A percentile compares a stretch with the other conserved stretches of the same genome.
These are phyloP conservation scores for Agastache rugosa DNA, from an alignment of 257 asterid genomes.

Conservation along the genomic window DNA sequence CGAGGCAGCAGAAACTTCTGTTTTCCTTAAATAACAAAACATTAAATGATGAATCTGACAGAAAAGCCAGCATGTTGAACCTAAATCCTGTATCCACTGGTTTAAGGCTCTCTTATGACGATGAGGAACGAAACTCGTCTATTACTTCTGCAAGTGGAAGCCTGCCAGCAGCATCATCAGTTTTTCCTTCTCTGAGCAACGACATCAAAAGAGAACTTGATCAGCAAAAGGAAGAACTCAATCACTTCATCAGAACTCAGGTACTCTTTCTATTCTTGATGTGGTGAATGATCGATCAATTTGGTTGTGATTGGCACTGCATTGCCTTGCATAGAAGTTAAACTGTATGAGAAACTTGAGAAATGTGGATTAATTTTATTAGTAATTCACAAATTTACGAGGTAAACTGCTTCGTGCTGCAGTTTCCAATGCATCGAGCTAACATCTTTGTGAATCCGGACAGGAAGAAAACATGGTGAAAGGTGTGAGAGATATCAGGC, in stretches of 20 bases:
- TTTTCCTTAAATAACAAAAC: constrained; percentile 55
- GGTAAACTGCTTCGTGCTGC: constrained; percentile 1
- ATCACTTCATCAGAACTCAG: constrained; percentile 70
- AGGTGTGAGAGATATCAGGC: constrained; percentile 68
- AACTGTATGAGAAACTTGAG: not conserved
- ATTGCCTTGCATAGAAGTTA: not conserved
- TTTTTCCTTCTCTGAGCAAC: constrained; percentile 52
- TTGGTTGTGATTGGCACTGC: not conserved
- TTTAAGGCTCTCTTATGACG: constrained; percentile 80
- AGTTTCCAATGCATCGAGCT: constrained; percentile 7
- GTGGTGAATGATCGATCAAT: not conserved
- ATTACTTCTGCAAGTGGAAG: constrained; percentile 72
- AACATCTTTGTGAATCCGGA: constrained; percentile 27
- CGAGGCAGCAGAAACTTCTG: constrained; percentile 61
- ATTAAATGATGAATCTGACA: constrained; percentile 57
- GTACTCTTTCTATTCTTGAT: constrained; percentile 41
- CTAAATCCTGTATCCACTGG: constrained; percentile 86
- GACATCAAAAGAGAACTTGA: constrained; percentile 66
- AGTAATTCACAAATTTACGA: not conserved
- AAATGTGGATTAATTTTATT: not conserved
- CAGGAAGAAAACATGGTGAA: constrained; percentile 73
- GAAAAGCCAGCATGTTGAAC: constrained; percentile 45
- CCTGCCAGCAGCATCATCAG: constrained; percentile 56
- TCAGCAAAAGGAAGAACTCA: constrained; percentile 70
- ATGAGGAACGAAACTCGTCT: constrained; percentile 83